Evolutionary conservation across 2,329 filamentous ascomycete species (phyloP).

Genomic region (Hypoxylon sp.): DNA sequence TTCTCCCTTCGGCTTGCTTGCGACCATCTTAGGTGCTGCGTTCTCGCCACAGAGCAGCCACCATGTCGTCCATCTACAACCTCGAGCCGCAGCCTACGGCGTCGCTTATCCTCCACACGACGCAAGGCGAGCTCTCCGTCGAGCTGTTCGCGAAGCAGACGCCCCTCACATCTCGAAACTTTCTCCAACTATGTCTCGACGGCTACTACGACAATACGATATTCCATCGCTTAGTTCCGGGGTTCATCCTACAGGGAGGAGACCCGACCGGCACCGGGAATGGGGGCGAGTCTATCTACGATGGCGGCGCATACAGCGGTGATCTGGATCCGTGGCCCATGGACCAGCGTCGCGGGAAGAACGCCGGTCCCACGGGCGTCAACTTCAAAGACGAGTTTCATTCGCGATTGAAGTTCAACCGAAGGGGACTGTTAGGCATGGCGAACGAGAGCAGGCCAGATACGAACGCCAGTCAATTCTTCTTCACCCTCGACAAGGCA

Average conservation of each 20-base stretch:
- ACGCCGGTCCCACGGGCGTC: slow-evolving; percentile 65
- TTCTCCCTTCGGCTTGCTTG: not conserved
- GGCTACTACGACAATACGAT: slow-evolving; percentile 94
- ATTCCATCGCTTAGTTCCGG: slow-evolving; percentile 91
- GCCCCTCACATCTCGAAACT: slow-evolving; percentile 90
- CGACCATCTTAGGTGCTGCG: not conserved
- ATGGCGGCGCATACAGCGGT: slow-evolving; percentile 77
- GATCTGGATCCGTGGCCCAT: slow-evolving; percentile 77
- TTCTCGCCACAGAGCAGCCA: too few species aligned
- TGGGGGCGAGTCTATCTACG: slow-evolving; percentile 91
- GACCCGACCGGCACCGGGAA: slow-evolving; percentile 93
- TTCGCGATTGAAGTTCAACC: slow-evolving; percentile 89
- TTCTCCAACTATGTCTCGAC: slow-evolving; percentile 92
- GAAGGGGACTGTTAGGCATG: slow-evolving; percentile 92
- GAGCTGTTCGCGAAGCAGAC: slow-evolving; percentile 96
- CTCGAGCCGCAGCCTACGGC: slow-evolving; percentile 94
- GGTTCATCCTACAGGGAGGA: slow-evolving; percentile 93
- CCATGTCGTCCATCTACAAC: slow-evolving; percentile 87
- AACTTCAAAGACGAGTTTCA: slow-evolving; percentile 88
- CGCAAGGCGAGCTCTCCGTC: slow-evolving; percentile 85
- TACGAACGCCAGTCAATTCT: slow-evolving; percentile 96
- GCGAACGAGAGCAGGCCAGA: slow-evolving; percentile 81
- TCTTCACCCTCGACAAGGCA: slow-evolving; percentile 86
- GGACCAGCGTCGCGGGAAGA: slow-evolving; percentile 69
- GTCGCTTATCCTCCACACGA: slow-evolving; percentile 90